These are phyloP conservation scores for Dendrocalamus latiflorus DNA, from an alignment of 202 grass and related monocot genomes.

Conservation along the genomic window DNA sequence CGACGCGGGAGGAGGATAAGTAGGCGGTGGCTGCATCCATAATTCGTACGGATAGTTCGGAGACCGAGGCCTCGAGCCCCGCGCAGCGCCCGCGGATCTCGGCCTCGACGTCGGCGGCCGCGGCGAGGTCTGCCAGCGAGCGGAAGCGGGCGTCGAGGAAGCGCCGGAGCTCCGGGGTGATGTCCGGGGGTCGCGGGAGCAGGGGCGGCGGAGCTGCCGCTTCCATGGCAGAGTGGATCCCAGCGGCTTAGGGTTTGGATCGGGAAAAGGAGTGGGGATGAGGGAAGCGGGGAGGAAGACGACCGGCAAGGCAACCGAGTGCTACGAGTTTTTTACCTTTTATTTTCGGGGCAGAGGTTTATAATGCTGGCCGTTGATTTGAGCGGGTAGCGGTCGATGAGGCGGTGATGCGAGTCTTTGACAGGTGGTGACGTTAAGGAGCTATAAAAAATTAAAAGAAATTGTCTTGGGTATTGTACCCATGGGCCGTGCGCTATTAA, in stretches of 20 bases:
- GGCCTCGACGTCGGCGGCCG: constrained; percentile 52
- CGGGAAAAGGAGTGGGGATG: not conserved
- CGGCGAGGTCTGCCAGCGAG: constrained; percentile 46
- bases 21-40: constrained; percentile 24
- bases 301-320: not conserved
- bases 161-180: constrained; percentile 26
- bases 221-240: constrained; percentile 44
- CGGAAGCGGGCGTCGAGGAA: constrained; percentile 61
- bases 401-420: not conserved
- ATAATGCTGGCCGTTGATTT: constrained; percentile 28
- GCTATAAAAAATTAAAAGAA: not conserved
- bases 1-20: constrained; percentile 36
- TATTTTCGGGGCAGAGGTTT: not conserved
- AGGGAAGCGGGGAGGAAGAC: constrained; percentile 4
- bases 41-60: constrained; percentile 36
- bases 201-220: constrained; percentile 26
- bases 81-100: constrained; percentile 53
- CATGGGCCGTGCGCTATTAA: not conserved
- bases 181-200: constrained; percentile 1
- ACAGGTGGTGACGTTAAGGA: not conserved
- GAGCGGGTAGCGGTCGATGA: constrained; percentile 9
- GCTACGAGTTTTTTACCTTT: not conserved
- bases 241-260: constrained; percentile 35
- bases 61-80: constrained; percentile 57
- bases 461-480: too few species aligned